Conservation (phyloP, 345 rosid genomes). For the Syzygium aromaticum region DNA sequence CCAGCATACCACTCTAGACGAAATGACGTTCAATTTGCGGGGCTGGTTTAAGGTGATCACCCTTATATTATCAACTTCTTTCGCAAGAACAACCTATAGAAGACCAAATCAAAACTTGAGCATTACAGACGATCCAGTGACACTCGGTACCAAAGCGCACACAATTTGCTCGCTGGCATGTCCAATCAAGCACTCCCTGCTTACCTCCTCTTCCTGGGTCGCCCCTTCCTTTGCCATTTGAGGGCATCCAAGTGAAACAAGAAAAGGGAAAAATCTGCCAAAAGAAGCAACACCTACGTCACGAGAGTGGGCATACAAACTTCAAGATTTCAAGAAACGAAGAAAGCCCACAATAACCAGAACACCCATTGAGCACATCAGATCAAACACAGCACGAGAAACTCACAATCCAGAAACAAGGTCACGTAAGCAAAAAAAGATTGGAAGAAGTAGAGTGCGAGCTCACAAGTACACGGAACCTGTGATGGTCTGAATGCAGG, state of each 20-base stretch:
- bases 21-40: constrained; percentile 79
- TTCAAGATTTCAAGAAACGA: neutral
- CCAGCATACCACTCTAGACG: constrained; percentile 63
- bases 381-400: neutral
- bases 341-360: neutral
- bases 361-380: neutral
- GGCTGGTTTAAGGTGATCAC: constrained; percentile 72
- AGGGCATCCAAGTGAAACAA: neutral
- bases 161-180: neutral
- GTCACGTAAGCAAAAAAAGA: neutral
- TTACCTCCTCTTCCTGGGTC: neutral
- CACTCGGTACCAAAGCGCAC: neutral
- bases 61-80: constrained; percentile 48
- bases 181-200: neutral
- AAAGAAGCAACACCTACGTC: neutral
- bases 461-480: neutral
- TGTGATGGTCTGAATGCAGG: neutral
- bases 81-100: constrained; percentile 69
- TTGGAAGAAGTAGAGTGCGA: neutral
- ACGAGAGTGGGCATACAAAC: neutral
- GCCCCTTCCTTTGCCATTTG: neutral
- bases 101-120: neutral
- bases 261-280: neutral
- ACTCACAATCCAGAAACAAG: neutral
- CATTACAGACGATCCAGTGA: neutral